Conservation (phyloP, 345 rosid genomes). For the Arabis alpina region DNA sequence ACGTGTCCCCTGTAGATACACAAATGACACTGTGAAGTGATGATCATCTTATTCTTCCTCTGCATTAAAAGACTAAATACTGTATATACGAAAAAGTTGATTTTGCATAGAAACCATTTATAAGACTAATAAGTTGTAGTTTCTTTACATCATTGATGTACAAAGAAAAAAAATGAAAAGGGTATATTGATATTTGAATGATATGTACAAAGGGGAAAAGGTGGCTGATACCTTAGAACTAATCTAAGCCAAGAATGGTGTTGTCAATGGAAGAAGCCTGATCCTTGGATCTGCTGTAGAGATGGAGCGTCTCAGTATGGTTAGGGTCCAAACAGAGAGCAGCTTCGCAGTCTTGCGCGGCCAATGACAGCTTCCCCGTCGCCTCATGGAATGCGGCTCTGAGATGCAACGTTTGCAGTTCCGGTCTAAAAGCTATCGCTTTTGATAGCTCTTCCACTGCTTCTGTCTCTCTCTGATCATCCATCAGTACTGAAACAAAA, state of each 20-base stretch:
- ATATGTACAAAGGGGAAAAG: conserved; percentile 12
- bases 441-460: conserved; percentile 86
- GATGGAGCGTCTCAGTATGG: conserved; percentile 74
- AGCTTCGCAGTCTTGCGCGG: conserved; percentile 80
- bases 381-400: conserved; percentile 94
- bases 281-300: conserved; percentile 66
- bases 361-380: conserved; percentile 62
- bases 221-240: conserved; percentile 32
- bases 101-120: conserved; percentile 24
- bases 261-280: conserved; percentile 48
- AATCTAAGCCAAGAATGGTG: conserved; percentile 33
- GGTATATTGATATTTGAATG: not conserved
- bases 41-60: conserved; percentile 32
- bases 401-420: conserved; percentile 89
- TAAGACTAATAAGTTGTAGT: conserved; percentile 20
- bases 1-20: conserved; percentile 40
- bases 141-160: conserved; percentile 20
- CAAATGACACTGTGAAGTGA: conserved; percentile 27
- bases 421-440: conserved; percentile 90
- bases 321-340: conserved; percentile 91
- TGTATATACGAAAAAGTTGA: conserved; percentile 22
- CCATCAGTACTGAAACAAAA: conserved; percentile 74
- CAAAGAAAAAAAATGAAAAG: not conserved
- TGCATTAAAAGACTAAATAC: conserved; percentile 19
- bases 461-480: conserved; percentile 80